Conservation (phyloP, 2,329 filamentous ascomycete genomes). For the Parastagonospora avenae region DNA sequence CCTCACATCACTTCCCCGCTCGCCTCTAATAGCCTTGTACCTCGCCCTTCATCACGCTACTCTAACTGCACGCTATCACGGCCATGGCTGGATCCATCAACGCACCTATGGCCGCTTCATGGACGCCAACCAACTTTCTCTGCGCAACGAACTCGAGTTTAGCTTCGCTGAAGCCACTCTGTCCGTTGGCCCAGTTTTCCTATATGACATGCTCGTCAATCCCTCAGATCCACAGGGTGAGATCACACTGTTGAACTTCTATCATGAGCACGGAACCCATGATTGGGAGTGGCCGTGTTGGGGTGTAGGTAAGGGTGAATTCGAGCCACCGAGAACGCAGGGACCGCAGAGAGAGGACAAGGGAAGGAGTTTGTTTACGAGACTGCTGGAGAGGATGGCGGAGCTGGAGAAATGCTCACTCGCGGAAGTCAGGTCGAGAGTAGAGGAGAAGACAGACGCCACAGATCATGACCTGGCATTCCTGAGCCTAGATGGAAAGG, state of each 20-base stretch:
- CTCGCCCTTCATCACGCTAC: conserved; percentile 34
- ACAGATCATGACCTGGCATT: conserved; percentile 28
- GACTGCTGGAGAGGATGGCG: conserved; percentile 32
- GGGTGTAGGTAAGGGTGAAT: conserved; percentile 21
- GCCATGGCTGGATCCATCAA: conserved; percentile 40
- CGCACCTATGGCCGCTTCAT: conserved; percentile 35
- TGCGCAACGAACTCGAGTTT: conserved; percentile 38
- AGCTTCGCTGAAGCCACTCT: conserved; percentile 36
- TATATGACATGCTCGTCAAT: conserved; percentile 27
- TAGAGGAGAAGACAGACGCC: conserved; percentile 23
- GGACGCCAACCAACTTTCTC: conserved; percentile 31
- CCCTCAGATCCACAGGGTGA: conserved; percentile 17
- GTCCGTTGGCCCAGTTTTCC: conserved; percentile 28
- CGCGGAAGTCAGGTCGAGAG: conserved; percentile 22
- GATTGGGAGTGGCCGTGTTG: conserved; percentile 33
- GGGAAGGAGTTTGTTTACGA: conserved; percentile 26
- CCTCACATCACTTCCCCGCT: conserved; percentile 26
- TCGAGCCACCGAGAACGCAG: conserved; percentile 34
- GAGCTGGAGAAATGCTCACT: conserved; percentile 20
- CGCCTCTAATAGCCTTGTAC: conserved; percentile 35
- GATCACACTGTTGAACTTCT: conserved; percentile 31
- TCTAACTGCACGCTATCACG: conserved; percentile 37
- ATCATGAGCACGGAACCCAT: conserved; percentile 31
- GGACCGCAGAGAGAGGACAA: conserved; percentile 25
- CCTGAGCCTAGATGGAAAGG: conserved; percentile 32